Evolutionary conservation across 2,329 filamentous ascomycete species (phyloP).

Genomic region (Sphaerostilbella broomeana): DNA sequence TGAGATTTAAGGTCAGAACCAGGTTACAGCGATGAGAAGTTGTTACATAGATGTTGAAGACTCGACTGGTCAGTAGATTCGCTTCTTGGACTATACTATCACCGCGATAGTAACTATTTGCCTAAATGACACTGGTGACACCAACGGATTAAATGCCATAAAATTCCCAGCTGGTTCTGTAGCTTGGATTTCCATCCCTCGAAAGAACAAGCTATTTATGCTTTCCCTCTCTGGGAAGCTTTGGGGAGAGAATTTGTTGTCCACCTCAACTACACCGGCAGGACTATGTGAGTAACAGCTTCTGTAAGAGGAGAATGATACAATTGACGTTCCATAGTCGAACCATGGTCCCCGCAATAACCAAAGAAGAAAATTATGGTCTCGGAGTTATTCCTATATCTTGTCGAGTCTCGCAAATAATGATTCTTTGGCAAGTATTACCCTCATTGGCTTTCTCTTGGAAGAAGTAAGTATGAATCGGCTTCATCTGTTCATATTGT

Average conservation of each 20-base stretch:
- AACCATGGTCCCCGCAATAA: constrained; percentile 45
- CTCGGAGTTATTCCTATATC: constrained; percentile 60
- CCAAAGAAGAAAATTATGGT: constrained; percentile 51
- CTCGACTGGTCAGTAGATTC: too few relatives aligned
- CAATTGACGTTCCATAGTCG: constrained; percentile 25
- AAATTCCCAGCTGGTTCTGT: constrained; percentile 28
- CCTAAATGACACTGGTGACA: background rate
- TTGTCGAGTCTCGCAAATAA: constrained; percentile 63
- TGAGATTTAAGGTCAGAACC: too few relatives aligned
- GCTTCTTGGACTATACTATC: too few relatives aligned
- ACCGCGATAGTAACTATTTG: too few relatives aligned
- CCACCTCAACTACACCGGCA: constrained; percentile 42
- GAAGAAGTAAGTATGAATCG: constrained; percentile 52
- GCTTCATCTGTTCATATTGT: too few relatives aligned
- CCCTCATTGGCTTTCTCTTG: constrained; percentile 53
- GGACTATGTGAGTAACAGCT: constrained; percentile 36
- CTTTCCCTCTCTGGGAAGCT: constrained; percentile 60
- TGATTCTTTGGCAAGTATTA: constrained; percentile 49
- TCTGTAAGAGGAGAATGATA: background rate
- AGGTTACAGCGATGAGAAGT: too few relatives aligned
- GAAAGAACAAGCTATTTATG: constrained; percentile 64
- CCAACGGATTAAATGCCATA: background rate
- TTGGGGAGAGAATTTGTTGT: constrained; percentile 63
- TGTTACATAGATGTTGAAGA: too few relatives aligned
- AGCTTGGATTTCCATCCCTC: constrained; percentile 63